Evolutionary conservation across 2,329 filamentous ascomycete genomes (phyloP), one percentile per base, ranked within the genome.

Genomic region (Aurifilum marmelostoma): DNA sequence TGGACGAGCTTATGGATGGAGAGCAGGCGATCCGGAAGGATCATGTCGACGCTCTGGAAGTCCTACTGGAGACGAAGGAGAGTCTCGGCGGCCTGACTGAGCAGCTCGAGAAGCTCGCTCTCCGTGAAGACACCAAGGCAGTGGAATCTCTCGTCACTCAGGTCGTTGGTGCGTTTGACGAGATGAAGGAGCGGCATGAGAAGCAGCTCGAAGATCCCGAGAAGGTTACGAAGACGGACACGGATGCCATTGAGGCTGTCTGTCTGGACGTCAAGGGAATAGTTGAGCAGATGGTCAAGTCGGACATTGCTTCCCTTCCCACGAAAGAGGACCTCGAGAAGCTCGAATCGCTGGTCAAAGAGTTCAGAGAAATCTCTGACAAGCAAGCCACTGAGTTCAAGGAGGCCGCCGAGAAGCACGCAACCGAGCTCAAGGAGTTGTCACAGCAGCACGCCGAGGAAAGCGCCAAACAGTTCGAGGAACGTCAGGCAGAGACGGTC

Each of bases 191-290:
- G 71, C 82, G 82, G 2, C 80, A 83, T n/a, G 81, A 84, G 47
- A 86, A 84, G 74, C 82, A 84, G 14, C 77, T 82, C 12, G 86
- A 89, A 24, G 83, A 85, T 52, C 84, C 85, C 0, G 89, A 92
- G 50, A 89, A 87, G 73, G 86, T 95, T 32, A 91, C 89, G 63
- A 97, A 97, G 81, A 88, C 89, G 0, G 93, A 97, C 73, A 83
- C 97, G 4, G 92, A 96, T 72, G 88, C 92, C 1, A 87, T 98
- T 9, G 92, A 93, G 72, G 86, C 92, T 0, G 86, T 95, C 56
- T 92, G 94, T 41, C 87, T 92, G n/a, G 94, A 97, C 72, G 90
- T 97, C 79, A 97, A 97, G 80, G 84, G 86, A 5, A 88, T 91
- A 37, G 83, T 97, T 11, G 91, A 94, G 59, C 89, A 91, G 67